A percentile compares a stretch with the other conserved stretches of the same genome.
phyloP scores from a whole-genome alignment of 2,329 filamentous ascomycete genomes.

The Epichloe sibirici region DNA sequence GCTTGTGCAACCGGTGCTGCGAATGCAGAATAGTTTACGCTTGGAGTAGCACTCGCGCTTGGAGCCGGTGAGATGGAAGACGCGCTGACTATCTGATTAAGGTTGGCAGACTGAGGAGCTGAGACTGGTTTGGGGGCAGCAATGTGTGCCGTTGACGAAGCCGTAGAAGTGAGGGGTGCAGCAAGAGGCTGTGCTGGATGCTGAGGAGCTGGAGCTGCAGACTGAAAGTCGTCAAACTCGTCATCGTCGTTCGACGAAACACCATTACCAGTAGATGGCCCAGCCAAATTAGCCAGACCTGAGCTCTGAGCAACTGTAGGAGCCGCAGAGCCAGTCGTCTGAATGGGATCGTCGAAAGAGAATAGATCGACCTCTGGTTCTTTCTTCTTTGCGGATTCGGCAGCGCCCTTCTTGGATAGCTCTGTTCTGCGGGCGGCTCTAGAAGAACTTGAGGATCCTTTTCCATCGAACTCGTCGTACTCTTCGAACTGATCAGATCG shows the following conservation, averaged over 20 bases:
- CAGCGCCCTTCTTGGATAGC: slow-evolving; percentile 28
- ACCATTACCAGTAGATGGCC: slow-evolving; percentile 10
- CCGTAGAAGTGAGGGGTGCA: slow-evolving; percentile 36
- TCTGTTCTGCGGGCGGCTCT: slow-evolving; percentile 27
- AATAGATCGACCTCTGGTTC: slow-evolving; percentile 87
- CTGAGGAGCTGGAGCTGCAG: slow-evolving; percentile 53
- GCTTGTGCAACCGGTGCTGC: slow-evolving; percentile 25
- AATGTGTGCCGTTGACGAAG: slow-evolving; percentile 51
- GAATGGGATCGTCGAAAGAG: slow-evolving; percentile 70
- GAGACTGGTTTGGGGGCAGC: slow-evolving; percentile 76
- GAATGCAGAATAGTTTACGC: slow-evolving; percentile 54
- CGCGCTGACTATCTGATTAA: slow-evolving; percentile 69
- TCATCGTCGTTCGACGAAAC: slow-evolving; percentile 52
- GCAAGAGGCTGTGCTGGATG: slow-evolving; percentile 35
- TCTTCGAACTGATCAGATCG: slow-evolving; percentile 78
- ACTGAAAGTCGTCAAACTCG: slow-evolving; percentile 97
- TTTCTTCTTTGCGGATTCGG: slow-evolving; percentile 65
- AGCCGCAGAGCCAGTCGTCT: slow-evolving; percentile 32
- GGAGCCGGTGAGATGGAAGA: slow-evolving; percentile 68
- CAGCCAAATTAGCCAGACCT: slow-evolving; percentile 33
- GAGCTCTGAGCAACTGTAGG: slow-evolving; percentile 34
- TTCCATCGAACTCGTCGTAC: slow-evolving; percentile 93
- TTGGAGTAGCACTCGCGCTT: slow-evolving; percentile 41
- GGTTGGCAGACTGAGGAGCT: slow-evolving; percentile 65
- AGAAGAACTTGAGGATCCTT: slow-evolving; percentile 32